Evolutionary conservation across 2,329 filamentous ascomycete species (phyloP), one percentile per base, ranked within the genome.

Genomic region (Cladophialophora psammophila): DNA sequence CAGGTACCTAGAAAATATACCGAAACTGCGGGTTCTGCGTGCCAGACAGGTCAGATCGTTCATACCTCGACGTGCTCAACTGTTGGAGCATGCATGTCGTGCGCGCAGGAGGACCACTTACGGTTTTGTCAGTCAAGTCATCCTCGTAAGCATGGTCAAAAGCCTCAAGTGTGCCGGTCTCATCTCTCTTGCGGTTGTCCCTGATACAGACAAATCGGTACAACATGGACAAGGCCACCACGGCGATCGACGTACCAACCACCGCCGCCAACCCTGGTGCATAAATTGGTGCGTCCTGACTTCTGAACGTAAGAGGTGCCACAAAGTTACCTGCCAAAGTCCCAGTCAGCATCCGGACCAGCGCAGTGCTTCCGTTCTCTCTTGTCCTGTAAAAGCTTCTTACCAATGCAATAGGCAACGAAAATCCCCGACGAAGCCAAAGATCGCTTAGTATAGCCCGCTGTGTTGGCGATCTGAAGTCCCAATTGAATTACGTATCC

Each of bases 121-220:
- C 59, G 26, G 54, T 80, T 57, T 71, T 78, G 70, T 85, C 83
- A 3, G 83, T 85, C 54, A 84, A 75, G 66, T 85, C 82, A 72
- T 86, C 83, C 55, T 85, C 81, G 64, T 83, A 85, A 0, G 83
- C 83, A 71, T 85, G 79, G 54, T 85, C 84, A 57, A 80, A 86
- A 0, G 78, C 82, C 73, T 86, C 83, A 1, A 48, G 7, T 5
- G 76, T 78, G 74, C 68, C 65, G 3, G 34, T 36, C n/a, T 32
- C 59, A 20, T 70, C 66, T 13, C 68, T 26, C 48, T 45, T 64
- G 8, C 42, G 35, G 38, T 70, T 70, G 38, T 70, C 66, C 68
- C 76, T 20, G 80, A 68, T 31, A 34, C 65, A 68, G 13, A 70
- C 52, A 12, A 45, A 64, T 10, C 68, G 59, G 52, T 70, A 70